Evolutionary conservation across 495 filamentous ascomycete genomes (phyloP).

Genomic region (Elasticomyces elasticus): DNA sequence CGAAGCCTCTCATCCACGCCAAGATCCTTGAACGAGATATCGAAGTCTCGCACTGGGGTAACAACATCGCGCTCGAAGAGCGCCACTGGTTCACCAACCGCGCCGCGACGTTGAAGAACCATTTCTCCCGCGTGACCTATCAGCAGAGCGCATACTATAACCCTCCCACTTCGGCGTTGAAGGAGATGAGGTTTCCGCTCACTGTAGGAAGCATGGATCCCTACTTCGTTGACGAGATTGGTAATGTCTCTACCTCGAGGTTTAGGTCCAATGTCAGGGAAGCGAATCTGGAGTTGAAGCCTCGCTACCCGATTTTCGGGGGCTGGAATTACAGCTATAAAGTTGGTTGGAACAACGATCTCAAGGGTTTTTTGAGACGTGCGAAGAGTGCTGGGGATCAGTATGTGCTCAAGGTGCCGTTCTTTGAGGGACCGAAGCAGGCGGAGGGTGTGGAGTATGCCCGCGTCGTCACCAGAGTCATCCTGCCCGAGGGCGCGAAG

Average conservation of each 20-base stretch:
- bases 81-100: conserved; percentile 82
- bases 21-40: conserved; percentile 73
- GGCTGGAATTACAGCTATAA: conserved; percentile 97
- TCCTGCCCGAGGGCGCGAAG: conserved; percentile 85
- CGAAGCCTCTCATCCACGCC: conserved; percentile 72
- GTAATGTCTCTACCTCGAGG: conserved; percentile 87
- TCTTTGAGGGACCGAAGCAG: conserved; percentile 83
- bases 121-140: conserved; percentile 84
- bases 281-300: conserved; percentile 77
- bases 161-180: conserved; percentile 63
- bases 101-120: conserved; percentile 68
- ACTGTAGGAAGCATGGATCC: conserved; percentile 66
- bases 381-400: conserved; percentile 44
- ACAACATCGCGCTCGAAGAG: conserved; percentile 89
- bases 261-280: conserved; percentile 73
- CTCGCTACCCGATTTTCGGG: conserved; percentile 86
- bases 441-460: conserved; percentile 78
- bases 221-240: conserved; percentile 94
- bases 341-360: conserved; percentile 85
- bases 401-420: conserved; percentile 88
- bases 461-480: conserved; percentile 64
- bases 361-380: conserved; percentile 63
- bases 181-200: conserved; percentile 71
- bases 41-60: conserved; percentile 96
- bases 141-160: conserved; percentile 66